A percentile compares a stretch with the other conserved stretches of the same genome.
phyloP scores from a whole-genome alignment of 345 rosid genomes.

The Geranium brycei region DNA sequence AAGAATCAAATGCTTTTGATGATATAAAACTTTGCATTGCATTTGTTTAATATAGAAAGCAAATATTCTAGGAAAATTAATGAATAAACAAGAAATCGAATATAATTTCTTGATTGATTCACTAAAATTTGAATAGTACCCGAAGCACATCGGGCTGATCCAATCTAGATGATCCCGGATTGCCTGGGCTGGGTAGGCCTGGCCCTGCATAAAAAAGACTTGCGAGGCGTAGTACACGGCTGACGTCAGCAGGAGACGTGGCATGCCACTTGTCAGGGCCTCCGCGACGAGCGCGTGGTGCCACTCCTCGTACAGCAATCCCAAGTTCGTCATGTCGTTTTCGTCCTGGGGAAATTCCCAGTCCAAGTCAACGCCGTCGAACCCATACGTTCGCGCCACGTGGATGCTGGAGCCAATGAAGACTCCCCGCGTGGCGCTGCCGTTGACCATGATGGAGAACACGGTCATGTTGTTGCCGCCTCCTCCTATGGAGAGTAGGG shows the following conservation, averaged over 20 bases:
- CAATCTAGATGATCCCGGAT: conserved; percentile 18
- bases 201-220: neutral
- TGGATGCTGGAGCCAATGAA: conserved; percentile 28
- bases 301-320: conserved; percentile 12
- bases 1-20: too few relatives aligned
- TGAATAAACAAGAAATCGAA: too few relatives aligned
- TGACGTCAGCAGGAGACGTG: conserved; percentile 21
- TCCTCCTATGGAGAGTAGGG: conserved; percentile 32
- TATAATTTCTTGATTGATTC: too few relatives aligned
- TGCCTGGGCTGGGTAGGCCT: neutral
- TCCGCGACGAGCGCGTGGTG: conserved; percentile 14
- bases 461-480: neutral
- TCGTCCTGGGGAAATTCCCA: conserved; percentile 33
- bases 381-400: conserved; percentile 21
- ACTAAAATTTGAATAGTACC: too few relatives aligned
- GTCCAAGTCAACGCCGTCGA: conserved; percentile 35
- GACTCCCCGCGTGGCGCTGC: conserved; percentile 9
- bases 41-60: too few relatives aligned
- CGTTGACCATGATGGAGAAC: conserved; percentile 18
- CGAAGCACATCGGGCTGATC: conserved; percentile 29
- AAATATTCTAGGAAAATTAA: too few relatives aligned
- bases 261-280: neutral
- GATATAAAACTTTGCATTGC: too few relatives aligned
- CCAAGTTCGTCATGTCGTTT: conserved; percentile 20
- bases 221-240: conserved; percentile 27